Percentiles rank a stretch among this genome's conserved stretches.
Evolutionary conservation across 257 asterid genomes (phyloP).

Genomic region (Lavandula angustifolia): DNA sequence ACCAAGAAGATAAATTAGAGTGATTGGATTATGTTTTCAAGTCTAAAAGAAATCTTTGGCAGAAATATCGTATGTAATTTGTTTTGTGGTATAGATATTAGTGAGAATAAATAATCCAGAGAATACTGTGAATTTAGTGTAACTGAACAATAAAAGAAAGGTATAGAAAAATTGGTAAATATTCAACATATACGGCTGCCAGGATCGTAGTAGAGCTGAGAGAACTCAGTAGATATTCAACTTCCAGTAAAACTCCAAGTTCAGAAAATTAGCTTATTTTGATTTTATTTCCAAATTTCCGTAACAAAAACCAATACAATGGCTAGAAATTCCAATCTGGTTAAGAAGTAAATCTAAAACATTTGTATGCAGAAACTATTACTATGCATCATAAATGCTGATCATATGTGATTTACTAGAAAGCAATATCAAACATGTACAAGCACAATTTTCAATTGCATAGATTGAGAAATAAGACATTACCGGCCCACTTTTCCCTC

Average conservation of each 20-base stretch:
- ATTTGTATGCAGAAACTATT: constrained; percentile 1
- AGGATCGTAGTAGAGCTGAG: not conserved
- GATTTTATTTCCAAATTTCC: not conserved
- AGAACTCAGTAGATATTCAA: not conserved
- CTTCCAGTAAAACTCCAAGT: not conserved
- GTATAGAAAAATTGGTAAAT: not conserved
- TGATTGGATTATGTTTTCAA: not conserved
- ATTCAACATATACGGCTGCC: not conserved
- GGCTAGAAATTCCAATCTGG: not conserved
- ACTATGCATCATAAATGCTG: not conserved
- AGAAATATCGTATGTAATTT: not conserved
- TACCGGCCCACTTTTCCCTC: constrained; percentile 99
- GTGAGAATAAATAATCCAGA: not conserved
- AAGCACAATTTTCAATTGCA: not conserved
- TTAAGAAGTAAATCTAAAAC: constrained; percentile 8
- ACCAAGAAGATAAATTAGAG: constrained; percentile 5
- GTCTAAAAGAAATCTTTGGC: not conserved
- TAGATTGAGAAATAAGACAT: constrained; percentile 32
- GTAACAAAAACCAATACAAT: not conserved
- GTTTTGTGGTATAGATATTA: not conserved
- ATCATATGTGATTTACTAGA: not conserved
- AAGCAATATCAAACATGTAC: not conserved
- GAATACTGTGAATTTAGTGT: not conserved
- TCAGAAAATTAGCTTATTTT: not conserved
- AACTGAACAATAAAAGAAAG: constrained; percentile 12